Percentiles rank a stretch among this genome's conserved stretches.
Evolutionary conservation across 352 stramenopile species (phyloP).

Genomic region (Globisporangium middletonii): DNA sequence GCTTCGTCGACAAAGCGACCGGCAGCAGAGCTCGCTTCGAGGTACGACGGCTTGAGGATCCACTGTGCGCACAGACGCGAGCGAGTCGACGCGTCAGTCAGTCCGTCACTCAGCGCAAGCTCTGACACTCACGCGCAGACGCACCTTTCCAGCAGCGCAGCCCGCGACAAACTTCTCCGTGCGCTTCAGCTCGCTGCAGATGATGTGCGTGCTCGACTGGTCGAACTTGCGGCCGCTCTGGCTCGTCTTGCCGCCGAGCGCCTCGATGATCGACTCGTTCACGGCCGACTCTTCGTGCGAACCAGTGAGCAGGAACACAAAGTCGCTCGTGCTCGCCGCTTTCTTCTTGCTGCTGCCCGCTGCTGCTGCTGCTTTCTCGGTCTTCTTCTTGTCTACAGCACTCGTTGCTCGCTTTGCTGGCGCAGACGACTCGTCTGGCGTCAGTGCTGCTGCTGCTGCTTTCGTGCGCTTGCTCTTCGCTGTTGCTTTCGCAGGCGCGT

Average conservation of each 20-base stretch:
- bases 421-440: not conserved
- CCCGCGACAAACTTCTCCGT: conserved; percentile 86
- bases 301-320: conserved; percentile 70
- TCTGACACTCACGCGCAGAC: not conserved
- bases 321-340: conserved; percentile 1
- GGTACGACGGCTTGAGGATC: conserved; percentile 82
- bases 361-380: conserved; percentile 9
- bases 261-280: conserved; percentile 73
- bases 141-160: conserved; percentile 76
- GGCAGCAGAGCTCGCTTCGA: conserved; percentile 52
- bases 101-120: no score
- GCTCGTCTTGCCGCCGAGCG: conserved; percentile 56
- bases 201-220: conserved; percentile 72
- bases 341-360: not conserved
- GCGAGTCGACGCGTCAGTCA: not conserved
- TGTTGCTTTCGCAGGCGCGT: not conserved
- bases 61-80: conserved; percentile 32
- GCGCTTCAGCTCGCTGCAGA: conserved; percentile 82
- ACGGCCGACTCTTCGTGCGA: conserved; percentile 60
- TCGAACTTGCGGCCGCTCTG: conserved; percentile 67
- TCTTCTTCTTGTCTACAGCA: conserved; percentile 11
- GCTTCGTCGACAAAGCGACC: conserved; percentile 71
- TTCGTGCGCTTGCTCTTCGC: conserved; percentile 6
- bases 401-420: not conserved
- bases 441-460: conserved; percentile 1